Conservation (phyloP, 805 yeast species). For the Candida quercuum region DNA sequence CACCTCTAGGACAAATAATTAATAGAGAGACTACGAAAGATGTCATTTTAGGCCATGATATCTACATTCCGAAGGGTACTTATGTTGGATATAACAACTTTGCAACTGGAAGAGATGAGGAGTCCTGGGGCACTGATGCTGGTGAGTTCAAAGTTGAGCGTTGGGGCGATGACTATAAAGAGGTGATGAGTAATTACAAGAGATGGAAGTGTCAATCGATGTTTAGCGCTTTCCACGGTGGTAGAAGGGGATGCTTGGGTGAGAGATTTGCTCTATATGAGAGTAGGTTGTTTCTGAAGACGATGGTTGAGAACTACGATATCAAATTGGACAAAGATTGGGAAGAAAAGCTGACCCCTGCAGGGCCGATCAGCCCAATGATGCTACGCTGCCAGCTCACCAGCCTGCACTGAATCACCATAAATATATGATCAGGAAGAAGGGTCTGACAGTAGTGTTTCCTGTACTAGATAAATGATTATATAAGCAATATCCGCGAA, state of each 20-base stretch:
- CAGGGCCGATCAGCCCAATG: slow-evolving; percentile 52
- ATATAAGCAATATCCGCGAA: no score
- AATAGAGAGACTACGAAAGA: slow-evolving; percentile 39
- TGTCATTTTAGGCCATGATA: slow-evolving; percentile 34
- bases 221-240: slow-evolving; percentile 53
- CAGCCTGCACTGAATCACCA: no score
- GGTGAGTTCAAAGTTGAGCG: slow-evolving; percentile 41
- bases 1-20: slow-evolving; percentile 53
- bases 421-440: no score
- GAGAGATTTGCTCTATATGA: slow-evolving; percentile 50
- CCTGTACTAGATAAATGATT: no score
- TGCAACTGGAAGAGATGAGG: slow-evolving; percentile 41
- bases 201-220: slow-evolving; percentile 39
- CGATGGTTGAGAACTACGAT: slow-evolving; percentile 31
- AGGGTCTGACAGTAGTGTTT: no score
- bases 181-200: slow-evolving; percentile 35
- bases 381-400: slow-evolving; percentile 27
- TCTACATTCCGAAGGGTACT: slow-evolving; percentile 41
- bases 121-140: slow-evolving; percentile 41
- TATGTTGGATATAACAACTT: slow-evolving; percentile 54
- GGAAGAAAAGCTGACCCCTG: slow-evolving; percentile 47
- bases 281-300: slow-evolving; percentile 33
- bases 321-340: slow-evolving; percentile 36
- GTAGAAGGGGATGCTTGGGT: slow-evolving; percentile 55
- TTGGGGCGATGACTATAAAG: slow-evolving; percentile 42